Percentiles rank a stretch among this genome's conserved stretches.
These are phyloP conservation scores for Kwoniella shandongensis DNA, from an alignment of 768 basidiomycete species.

Conservation along the genomic window DNA sequence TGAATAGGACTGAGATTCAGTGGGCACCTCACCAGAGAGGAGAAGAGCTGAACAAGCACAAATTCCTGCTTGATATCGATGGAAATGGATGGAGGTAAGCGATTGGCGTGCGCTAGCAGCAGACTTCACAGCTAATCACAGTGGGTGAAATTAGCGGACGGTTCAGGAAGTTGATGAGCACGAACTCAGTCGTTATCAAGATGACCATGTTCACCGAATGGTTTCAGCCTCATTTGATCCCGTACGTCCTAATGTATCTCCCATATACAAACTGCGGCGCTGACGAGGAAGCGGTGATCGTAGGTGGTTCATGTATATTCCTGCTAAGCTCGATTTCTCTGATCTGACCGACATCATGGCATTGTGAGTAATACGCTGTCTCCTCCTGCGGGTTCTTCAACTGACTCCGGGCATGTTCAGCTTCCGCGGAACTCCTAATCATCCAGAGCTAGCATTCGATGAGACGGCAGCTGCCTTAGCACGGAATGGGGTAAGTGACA, in stretches of 20 bases:
- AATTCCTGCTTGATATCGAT: conserved; percentile 53
- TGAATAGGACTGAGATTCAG: conserved; percentile 39
- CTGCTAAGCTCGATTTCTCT: conserved; percentile 51
- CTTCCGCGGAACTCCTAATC: conserved; percentile 50
- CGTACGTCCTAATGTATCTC: conserved; percentile 34
- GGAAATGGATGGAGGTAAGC: conserved; percentile 49
- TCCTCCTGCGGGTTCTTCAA: too few relatives aligned
- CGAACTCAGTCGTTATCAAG: conserved; percentile 55
- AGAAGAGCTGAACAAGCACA: conserved; percentile 53
- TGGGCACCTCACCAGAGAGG: conserved; percentile 44
- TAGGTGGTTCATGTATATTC: conserved; percentile 54
- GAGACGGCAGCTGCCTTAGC: conserved; percentile 54
- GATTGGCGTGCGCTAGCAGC: not conserved
- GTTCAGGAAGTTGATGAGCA: conserved; percentile 52
- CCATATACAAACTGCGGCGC: not conserved
- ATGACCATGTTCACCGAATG: conserved; percentile 55
- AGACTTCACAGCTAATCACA: not conserved
- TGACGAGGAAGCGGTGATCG: not conserved
- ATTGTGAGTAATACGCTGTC: conserved; percentile 48
- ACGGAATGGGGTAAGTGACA: conserved; percentile 48
- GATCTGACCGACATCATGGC: conserved; percentile 53
- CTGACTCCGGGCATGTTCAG: conserved; percentile 21
- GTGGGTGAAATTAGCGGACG: conserved; percentile 25
- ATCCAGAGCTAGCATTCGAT: conserved; percentile 54
- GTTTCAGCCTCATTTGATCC: conserved; percentile 53